Base-by-base conservation (phyloP, 495 filamentous ascomycete genomes). In the Penicillium turbatum region DNA sequence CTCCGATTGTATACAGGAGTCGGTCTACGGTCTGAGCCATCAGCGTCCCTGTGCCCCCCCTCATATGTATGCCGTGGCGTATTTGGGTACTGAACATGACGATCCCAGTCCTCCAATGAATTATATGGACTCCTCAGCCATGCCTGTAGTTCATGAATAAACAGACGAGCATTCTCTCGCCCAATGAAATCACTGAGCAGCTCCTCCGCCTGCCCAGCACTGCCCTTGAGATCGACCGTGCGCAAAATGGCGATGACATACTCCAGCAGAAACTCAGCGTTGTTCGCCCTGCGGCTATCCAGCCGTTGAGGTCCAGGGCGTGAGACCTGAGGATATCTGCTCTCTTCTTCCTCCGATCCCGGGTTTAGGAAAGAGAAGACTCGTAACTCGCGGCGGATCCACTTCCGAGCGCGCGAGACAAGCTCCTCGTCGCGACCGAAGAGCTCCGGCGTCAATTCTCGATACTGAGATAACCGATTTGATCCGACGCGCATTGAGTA, bases 181-280 rank as follows among this genome's bases (percentile, higher is more conserved):
- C 90, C 92, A 0, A 98, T 63, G 56, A 92, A 96, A 34, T 96
- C 92, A 13, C 83, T 72, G n/a, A 97, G 67, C 73, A 97, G 84
- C 31, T 90, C 86, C 65, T 96, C 90, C 0, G 93, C 90, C 54
- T 92, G 86, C 5, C 92, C 90, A 11, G 80, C 80, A 61, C 86
- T 87, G 8, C 84, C 88, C 62, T 91, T 91, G n/a, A 93, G 79
- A 65, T 98, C 92, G 16, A 95, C 85, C 0, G 87, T 90, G 60
- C 90, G 95, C 35, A 98, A 72, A 40, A 98, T 91, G 30, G 88
- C 88, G 41, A 97, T 70, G 50, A 95, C 82, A 61, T 95, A 96
- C 58, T 93, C 90, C 17, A 96, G 82, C 21, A 98, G 65, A 53
- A 95, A 98, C 61, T 96, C 92, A 11, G 88, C 84, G 66, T 92